Evolutionary conservation across 176 grass and related monocot genomes (phyloP), one percentile per base, ranked within the genome.

Genomic region (Alloteropsis semialata): DNA sequence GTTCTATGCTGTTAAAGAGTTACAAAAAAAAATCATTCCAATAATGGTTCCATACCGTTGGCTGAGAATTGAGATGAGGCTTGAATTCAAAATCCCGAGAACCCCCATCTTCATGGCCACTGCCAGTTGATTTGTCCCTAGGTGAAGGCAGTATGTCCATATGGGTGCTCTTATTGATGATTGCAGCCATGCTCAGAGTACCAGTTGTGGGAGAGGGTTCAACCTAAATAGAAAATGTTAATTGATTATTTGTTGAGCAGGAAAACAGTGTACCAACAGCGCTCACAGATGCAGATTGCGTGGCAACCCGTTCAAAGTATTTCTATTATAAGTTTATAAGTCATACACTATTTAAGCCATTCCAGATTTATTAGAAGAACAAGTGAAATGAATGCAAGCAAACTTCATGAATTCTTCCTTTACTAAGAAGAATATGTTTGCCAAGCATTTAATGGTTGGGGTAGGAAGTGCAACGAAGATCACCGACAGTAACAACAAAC

Each of bases 171-270:
- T 92, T 99, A 76, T 81, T 74, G 57, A 92, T 89, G 39, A 96
- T 85, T 29, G 88, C 90, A 59, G 87, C 42, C 93, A 94, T 95
- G 82, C 81, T 89, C 58, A 98, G 79, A 63, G 93, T 92, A 84
- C 97, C 97, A 83, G 97, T 99, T 27, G 97, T 99, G 10, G 97
- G 97, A 68, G 97, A 99, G n/a, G 93, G 97, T 70, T 99, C 97
- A 87, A 90, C 93, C 97, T 99, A 85, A 80, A 92, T 44, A 84
- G 34, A 51, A 87, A 88, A 43, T n/a, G 22, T 25, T 53, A 43
- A n/a, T 46, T 68, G 27, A 78, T 41, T 59, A 83, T 41, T 58
- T 62, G 43, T 36, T 36, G 24, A 82, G 55, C 17, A 48, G 30
- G 30, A 1, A 13, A 69, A 34, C 36, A 22, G 37, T 76, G 19